phyloP scores from a whole-genome alignment of 1,284 basidiomycete genomes.

The Sparassis latifolia region DNA sequence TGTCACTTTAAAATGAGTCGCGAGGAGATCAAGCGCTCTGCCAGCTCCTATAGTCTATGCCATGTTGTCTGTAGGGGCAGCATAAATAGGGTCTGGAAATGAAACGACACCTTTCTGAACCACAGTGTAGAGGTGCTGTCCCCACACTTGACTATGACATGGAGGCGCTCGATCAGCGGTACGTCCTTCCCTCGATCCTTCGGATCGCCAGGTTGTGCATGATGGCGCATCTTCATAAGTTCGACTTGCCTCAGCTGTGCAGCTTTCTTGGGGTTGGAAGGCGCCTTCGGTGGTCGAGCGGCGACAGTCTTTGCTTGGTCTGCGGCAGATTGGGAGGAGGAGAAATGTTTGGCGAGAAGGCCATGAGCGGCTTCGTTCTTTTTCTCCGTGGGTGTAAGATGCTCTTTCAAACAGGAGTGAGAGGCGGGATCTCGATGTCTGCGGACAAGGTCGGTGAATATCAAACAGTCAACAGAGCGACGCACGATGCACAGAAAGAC shows the following conservation, averaged over 20 bases:
- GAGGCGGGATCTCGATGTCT: constrained; percentile 58
- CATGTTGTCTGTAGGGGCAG: neutral
- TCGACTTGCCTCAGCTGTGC: constrained; percentile 51
- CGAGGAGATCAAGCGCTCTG: constrained; percentile 31
- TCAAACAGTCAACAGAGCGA: neutral
- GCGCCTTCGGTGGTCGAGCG: constrained; percentile 13
- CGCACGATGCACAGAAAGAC: constrained; percentile 59
- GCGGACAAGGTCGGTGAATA: constrained; percentile 8
- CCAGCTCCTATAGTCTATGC: constrained; percentile 31
- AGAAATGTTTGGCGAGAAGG: constrained; percentile 52
- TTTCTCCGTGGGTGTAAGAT: constrained; percentile 6
- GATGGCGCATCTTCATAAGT: constrained; percentile 68
- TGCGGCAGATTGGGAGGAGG: constrained; percentile 19
- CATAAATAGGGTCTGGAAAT: neutral
- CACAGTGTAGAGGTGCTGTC: constrained; percentile 41
- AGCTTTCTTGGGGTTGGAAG: constrained; percentile 46
- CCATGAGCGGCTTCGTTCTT: constrained; percentile 46
- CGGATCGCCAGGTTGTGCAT: constrained; percentile 54
- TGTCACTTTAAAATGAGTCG: constrained; percentile 21
- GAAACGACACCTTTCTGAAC: constrained; percentile 53
- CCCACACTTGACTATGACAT: constrained; percentile 39
- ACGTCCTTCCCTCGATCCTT: constrained; percentile 41
- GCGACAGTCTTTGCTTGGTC: constrained; percentile 16
- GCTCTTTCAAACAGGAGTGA: constrained; percentile 38
- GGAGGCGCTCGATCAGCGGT: constrained; percentile 47